These are phyloP conservation scores for Ascochyta fabae DNA, from an alignment of 2,329 filamentous ascomycete genomes.

Conservation along the genomic window DNA sequence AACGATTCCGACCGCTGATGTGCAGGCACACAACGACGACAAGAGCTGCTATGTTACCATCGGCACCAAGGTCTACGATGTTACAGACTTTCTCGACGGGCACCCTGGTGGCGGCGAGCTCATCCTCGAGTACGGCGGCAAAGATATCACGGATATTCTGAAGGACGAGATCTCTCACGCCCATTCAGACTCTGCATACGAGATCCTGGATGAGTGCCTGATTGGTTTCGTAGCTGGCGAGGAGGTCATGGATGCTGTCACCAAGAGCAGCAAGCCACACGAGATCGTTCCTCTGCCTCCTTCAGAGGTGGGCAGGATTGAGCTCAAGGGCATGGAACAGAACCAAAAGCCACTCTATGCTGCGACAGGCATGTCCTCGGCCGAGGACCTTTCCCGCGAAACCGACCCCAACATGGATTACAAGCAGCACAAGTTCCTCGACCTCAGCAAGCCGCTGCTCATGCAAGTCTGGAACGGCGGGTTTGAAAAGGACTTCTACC, in stretches of 20 bases:
- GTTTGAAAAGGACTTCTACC: slow-evolving; percentile 94
- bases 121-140: slow-evolving; percentile 87
- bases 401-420: slow-evolving; percentile 80
- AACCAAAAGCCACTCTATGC: slow-evolving; percentile 60
- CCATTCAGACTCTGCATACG: slow-evolving; percentile 93
- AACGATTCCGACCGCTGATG: slow-evolving; percentile 79
- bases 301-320: slow-evolving; percentile 55
- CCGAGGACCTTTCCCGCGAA: slow-evolving; percentile 83
- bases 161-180: slow-evolving; percentile 81
- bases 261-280: slow-evolving; percentile 55
- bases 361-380: slow-evolving; percentile 84
- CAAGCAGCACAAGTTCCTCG: slow-evolving; percentile 91
- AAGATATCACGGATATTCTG: slow-evolving; percentile 83
- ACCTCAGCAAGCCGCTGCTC: slow-evolving; percentile 83
- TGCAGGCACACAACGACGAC: slow-evolving; percentile 77
- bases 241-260: slow-evolving; percentile 59
- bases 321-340: slow-evolving; percentile 56
- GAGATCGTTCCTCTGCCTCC: slow-evolving; percentile 62
- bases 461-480: slow-evolving; percentile 86
- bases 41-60: slow-evolving; percentile 94
- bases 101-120: slow-evolving; percentile 91
- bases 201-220: slow-evolving; percentile 85
- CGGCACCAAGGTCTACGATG: slow-evolving; percentile 89
- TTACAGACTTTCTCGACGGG: slow-evolving; percentile 87
- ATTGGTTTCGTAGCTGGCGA: slow-evolving; percentile 78